These are phyloP conservation scores for Nectriaceae sp. DNA, from an alignment of 2,329 filamentous ascomycete species.

Conservation along the genomic window DNA sequence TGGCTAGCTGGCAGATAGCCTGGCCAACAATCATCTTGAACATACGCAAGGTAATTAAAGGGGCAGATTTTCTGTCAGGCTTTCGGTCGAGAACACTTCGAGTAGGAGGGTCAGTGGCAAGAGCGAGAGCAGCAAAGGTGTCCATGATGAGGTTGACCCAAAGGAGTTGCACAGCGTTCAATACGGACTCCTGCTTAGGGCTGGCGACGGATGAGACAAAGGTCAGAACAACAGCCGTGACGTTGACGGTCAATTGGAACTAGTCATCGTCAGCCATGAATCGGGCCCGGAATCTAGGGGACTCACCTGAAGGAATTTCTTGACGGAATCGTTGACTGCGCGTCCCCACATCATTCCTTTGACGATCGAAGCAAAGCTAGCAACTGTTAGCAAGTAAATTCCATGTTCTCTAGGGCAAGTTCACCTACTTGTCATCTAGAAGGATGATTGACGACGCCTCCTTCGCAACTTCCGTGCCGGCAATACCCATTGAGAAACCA, in stretches of 20 bases:
- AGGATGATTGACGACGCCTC: conserved; percentile 64
- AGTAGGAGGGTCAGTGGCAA: conserved; percentile 64
- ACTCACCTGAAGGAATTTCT: conserved; percentile 61
- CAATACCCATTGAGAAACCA: conserved; percentile 66
- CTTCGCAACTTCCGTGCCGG: conserved; percentile 64
- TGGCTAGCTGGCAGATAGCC: conserved; percentile 59
- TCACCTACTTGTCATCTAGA: conserved; percentile 55
- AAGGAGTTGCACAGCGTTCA: conserved; percentile 61
- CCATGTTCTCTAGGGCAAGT: neutral
- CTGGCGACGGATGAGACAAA: conserved; percentile 60
- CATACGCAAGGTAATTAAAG: conserved; percentile 70
- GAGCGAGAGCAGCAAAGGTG: conserved; percentile 62
- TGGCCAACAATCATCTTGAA: conserved; percentile 68
- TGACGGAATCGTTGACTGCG: conserved; percentile 63
- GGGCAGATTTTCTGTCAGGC: conserved; percentile 63
- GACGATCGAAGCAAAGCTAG: conserved; percentile 55
- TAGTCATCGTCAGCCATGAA: too few species aligned
- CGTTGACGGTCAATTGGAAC: conserved; percentile 65
- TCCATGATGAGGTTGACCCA: conserved; percentile 69
- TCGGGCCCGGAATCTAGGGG: neutral
- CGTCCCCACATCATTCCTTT: conserved; percentile 65
- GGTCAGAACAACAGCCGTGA: conserved; percentile 61
- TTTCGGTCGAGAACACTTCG: conserved; percentile 58
- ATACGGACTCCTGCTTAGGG: conserved; percentile 51
- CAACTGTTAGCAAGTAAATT: conserved; percentile 14